Evolutionary conservation across 2,329 filamentous ascomycete species (phyloP).

Genomic region (Fusarium pseudograminearum): DNA sequence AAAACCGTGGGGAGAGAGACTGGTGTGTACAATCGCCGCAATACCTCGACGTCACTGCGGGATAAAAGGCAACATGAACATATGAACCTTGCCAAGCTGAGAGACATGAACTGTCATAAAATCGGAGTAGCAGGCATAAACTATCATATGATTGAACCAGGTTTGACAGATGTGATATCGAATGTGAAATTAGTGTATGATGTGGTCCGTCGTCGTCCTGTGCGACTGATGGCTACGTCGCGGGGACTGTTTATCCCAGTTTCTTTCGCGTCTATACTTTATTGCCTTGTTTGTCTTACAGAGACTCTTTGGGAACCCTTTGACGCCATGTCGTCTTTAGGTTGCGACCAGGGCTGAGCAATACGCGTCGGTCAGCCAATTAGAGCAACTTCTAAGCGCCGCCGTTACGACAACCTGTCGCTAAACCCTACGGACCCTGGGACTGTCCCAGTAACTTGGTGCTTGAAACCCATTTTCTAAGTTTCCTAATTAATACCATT

Average conservation of each 20-base stretch:
- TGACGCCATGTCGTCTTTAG: slow-evolving; percentile 40
- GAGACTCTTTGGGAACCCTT: slow-evolving; percentile 9
- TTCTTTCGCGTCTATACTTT: slow-evolving; percentile 7
- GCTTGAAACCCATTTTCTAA: slow-evolving; percentile 23
- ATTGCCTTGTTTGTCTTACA: slow-evolving; percentile 2
- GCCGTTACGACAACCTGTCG: slow-evolving; percentile 47
- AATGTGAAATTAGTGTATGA: neutral
- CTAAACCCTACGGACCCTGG: slow-evolving; percentile 42
- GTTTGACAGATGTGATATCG: neutral
- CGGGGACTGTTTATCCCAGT: neutral
- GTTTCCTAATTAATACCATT: slow-evolving; percentile 35
- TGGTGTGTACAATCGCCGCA: neutral
- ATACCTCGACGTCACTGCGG: neutral
- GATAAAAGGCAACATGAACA: neutral
- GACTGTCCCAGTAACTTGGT: slow-evolving; percentile 37
- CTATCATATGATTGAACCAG: neutral
- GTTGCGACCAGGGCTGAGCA: slow-evolving; percentile 44
- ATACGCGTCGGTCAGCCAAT: slow-evolving; percentile 44
- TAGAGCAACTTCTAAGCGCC: slow-evolving; percentile 48
- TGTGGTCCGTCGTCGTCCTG: neutral
- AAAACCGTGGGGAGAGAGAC: neutral
- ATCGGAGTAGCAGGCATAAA: neutral
- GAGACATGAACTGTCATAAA: neutral
- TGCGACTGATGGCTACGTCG: neutral
- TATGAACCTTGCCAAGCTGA: neutral